A percentile compares a stretch with the other conserved stretches of the same genome.
phyloP scores from a whole-genome alignment of 768 basidiomycete genomes.

The Kwoniella pini region DNA sequence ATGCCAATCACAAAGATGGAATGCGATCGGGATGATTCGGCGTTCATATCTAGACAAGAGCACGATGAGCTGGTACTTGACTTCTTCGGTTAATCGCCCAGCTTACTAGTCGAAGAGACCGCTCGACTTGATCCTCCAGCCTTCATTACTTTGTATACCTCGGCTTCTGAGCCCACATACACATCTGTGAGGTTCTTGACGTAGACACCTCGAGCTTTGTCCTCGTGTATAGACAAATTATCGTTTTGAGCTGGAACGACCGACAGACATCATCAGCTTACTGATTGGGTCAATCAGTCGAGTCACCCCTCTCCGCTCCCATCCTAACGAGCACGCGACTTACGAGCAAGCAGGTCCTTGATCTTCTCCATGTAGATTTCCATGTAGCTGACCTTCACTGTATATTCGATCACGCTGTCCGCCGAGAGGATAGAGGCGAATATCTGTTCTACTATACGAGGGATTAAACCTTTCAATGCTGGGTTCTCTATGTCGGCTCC shows the following conservation, averaged over 20 bases:
- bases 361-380: constrained; percentile 98
- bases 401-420: constrained; percentile 91
- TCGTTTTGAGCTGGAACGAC: constrained; percentile 97
- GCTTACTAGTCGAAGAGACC: constrained; percentile 87
- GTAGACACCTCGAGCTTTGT: constrained; percentile 95
- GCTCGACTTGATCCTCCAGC: constrained; percentile 89
- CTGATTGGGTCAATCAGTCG: no score
- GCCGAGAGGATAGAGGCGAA: constrained; percentile 97
- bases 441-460: constrained; percentile 97
- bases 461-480: constrained; percentile 94
- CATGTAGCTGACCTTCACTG: constrained; percentile 99
- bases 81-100: background rate
- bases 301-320: no score
- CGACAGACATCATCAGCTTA: no score
- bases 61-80: background rate
- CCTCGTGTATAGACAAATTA: constrained; percentile 97
- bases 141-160: constrained; percentile 99
- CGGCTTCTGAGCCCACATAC: constrained; percentile 91
- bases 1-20: constrained; percentile 98
- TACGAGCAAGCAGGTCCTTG: constrained; percentile 91
- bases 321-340: no score
- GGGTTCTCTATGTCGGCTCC: constrained; percentile 94
- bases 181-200: constrained; percentile 97
- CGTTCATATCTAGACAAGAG: constrained; percentile 83
- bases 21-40: constrained; percentile 97